phyloP scores from a whole-genome alignment of 164 flowering plant species.

The Buxus sempervirens region DNA sequence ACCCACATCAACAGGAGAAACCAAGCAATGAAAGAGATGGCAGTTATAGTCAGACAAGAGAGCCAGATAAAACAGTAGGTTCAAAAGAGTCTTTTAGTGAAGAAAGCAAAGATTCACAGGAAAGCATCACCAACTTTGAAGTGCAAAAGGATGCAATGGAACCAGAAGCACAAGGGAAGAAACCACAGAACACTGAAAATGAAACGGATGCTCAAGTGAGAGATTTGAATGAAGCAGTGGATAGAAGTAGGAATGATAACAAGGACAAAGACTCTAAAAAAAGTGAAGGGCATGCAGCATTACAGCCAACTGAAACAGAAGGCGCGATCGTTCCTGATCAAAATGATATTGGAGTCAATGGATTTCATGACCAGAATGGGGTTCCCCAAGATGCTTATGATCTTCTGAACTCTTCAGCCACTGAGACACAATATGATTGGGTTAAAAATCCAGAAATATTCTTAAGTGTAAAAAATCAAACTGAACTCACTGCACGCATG shows the following conservation, averaged over 20 bases:
- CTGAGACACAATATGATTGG: neutral
- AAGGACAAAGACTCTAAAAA: neutral
- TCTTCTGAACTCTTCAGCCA: neutral
- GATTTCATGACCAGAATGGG: conserved; percentile 7
- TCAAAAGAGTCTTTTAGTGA: neutral
- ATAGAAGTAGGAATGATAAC: too few relatives aligned
- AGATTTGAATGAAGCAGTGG: neutral
- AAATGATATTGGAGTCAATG: neutral
- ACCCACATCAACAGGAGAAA: neutral
- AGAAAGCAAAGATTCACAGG: neutral
- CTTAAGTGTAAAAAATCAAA: neutral
- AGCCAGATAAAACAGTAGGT: neutral
- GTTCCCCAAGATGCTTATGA: conserved; percentile 12
- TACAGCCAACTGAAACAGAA: neutral
- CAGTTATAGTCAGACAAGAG: neutral
- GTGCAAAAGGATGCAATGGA: neutral
- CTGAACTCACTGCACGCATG: conserved; percentile 1
- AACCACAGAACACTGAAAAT: neutral
- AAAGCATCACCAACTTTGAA: neutral
- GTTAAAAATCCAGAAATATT: neutral
- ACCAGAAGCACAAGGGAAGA: neutral
- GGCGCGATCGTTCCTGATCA: neutral
- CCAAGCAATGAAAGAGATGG: neutral
- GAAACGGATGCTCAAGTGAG: neutral
- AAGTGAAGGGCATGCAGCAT: neutral